Conservation (phyloP, 2,329 filamentous ascomycete genomes). For the Fusarium sp. region DNA sequence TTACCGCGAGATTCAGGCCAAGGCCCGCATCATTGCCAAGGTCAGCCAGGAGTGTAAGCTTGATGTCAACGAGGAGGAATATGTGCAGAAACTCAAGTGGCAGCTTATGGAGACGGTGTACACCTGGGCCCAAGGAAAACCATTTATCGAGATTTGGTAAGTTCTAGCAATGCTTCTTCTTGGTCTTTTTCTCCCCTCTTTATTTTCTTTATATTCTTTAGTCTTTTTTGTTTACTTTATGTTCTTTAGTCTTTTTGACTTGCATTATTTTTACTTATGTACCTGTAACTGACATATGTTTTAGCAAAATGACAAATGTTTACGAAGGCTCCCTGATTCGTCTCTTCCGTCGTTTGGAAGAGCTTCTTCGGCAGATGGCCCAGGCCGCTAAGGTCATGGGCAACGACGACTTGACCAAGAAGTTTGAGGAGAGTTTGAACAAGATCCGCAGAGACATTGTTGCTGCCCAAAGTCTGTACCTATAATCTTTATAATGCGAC, state of each 20-base stretch:
- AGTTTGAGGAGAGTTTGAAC: constrained; percentile 86
- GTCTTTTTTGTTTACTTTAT: no score
- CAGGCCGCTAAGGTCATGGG: constrained; percentile 98
- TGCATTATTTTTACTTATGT: neutral
- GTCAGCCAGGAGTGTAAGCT: constrained; percentile 96
- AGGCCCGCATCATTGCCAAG: constrained; percentile 90
- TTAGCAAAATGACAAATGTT: constrained; percentile 97
- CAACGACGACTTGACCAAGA: constrained; percentile 89
- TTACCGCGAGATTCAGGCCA: constrained; percentile 85
- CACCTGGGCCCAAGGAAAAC: constrained; percentile 88
- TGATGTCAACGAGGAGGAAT: constrained; percentile 93
- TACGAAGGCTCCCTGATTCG: constrained; percentile 98
- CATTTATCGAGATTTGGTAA: constrained; percentile 95
- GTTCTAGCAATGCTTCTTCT: constrained; percentile 51
- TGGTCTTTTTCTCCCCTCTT: no score
- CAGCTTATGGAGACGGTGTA: constrained; percentile 97
- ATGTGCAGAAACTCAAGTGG: constrained; percentile 88
- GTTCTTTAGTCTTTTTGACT: no score
- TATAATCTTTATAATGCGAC: constrained; percentile 63
- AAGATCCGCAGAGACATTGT: constrained; percentile 96
- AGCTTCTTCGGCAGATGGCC: constrained; percentile 93
- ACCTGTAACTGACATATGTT: constrained; percentile 38
- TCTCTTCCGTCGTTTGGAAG: constrained; percentile 93
- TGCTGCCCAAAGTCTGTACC: constrained; percentile 91
- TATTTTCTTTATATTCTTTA: no score